Percentiles rank a stretch among this genome's conserved stretches.
phyloP scores from a whole-genome alignment of 305 asterid genomes.

The Solanum hybrid region DNA sequence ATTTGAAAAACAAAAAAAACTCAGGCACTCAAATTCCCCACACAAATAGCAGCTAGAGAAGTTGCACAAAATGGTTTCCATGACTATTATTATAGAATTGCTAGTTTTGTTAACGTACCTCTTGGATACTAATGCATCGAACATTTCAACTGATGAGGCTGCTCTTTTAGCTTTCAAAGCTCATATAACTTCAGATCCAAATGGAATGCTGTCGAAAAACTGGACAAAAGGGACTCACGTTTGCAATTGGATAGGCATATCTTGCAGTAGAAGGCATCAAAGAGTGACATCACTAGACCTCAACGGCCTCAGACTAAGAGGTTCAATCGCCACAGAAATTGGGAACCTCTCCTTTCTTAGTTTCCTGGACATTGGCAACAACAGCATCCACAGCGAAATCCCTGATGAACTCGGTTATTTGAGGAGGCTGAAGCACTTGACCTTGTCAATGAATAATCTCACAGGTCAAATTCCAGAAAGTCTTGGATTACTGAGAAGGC shows the following conservation, averaged over 20 bases:
- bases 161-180: constrained; percentile 11
- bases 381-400: background rate
- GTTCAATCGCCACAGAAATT: background rate
- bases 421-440: background rate
- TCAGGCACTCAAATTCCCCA: background rate
- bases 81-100: background rate
- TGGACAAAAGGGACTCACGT: constrained; percentile 10
- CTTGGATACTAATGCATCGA: background rate
- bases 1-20: background rate
- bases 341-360: background rate
- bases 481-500: constrained; percentile 8
- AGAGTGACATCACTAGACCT: background rate
- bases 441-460: background rate
- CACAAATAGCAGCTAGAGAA: background rate
- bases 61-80: background rate
- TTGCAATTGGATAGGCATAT: constrained; percentile 4
- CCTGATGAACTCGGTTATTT: background rate
- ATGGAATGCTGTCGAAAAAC: constrained; percentile 6
- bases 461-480: background rate
- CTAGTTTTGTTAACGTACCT: background rate
- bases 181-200: constrained; percentile 7
- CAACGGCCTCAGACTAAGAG: background rate
- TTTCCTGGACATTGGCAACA: background rate
- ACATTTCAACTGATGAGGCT: constrained; percentile 8
- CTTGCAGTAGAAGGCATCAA: background rate